These are phyloP conservation scores for Emergomyces africanus DNA, from an alignment of 2,329 filamentous ascomycete genomes.

Conservation along the genomic window DNA sequence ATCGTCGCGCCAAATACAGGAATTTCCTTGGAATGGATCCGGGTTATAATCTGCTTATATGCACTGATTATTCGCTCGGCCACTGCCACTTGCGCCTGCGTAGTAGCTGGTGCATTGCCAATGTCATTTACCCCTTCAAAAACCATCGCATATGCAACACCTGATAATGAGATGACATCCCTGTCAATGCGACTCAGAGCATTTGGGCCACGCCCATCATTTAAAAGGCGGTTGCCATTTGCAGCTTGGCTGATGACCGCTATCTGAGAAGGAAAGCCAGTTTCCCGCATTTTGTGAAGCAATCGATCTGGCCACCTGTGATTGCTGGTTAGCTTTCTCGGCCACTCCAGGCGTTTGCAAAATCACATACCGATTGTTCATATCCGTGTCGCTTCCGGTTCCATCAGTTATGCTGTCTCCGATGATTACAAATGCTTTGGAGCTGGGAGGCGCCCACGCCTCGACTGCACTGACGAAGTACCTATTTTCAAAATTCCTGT, in stretches of 20 bases:
- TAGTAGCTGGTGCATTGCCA: conserved; percentile 37
- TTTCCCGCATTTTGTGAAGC: conserved; percentile 38
- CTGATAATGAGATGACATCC: conserved; percentile 48
- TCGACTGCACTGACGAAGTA: no score
- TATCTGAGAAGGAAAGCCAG: conserved; percentile 35
- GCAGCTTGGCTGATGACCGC: conserved; percentile 53
- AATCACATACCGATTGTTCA: no score
- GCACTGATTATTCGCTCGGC: conserved; percentile 43
- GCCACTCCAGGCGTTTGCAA: no score
- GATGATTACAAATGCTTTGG: no score
- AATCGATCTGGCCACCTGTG: conserved; percentile 46
- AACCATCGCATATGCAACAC: conserved; percentile 21
- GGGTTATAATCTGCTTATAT: conserved; percentile 44
- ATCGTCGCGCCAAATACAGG: conserved; percentile 52
- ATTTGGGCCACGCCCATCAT: conserved; percentile 50
- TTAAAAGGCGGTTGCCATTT: conserved; percentile 53
- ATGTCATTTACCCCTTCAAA: conserved; percentile 62
- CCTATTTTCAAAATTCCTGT: no score
- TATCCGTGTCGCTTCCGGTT: no score
- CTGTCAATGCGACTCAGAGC: conserved; percentile 48
- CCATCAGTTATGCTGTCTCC: no score
- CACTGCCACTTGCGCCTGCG: conserved; percentile 33
- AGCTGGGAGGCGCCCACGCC: no score
- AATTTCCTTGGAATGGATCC: conserved; percentile 43
- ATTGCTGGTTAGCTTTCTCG: not conserved